Conservation (phyloP, 176 grass and related monocot genomes). For the Aegilops umbellulata region DNA sequence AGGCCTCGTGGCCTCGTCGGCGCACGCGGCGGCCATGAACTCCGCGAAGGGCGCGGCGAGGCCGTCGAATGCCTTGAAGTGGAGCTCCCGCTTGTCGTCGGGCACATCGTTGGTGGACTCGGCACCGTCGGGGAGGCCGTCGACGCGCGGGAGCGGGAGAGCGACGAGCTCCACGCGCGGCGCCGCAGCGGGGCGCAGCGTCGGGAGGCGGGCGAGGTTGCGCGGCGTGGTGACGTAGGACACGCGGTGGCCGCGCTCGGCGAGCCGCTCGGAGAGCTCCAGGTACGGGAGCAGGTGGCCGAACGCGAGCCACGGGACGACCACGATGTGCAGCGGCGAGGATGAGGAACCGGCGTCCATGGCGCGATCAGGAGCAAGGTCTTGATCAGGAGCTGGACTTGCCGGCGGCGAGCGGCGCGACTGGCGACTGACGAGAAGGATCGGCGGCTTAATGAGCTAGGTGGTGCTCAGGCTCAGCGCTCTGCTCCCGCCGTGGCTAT, state of each 20-base stretch:
- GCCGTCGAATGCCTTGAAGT: not conserved
- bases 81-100: not conserved
- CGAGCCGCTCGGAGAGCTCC: not conserved
- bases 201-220: not conserved
- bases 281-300: conserved; percentile 2
- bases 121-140: not conserved
- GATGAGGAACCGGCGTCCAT: not conserved
- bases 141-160: not conserved
- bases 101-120: not conserved
- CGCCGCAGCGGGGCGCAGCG: not conserved
- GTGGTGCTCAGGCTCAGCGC: too few relatives aligned
- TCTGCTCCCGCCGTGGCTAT: too few relatives aligned
- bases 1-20: not conserved
- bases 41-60: not conserved
- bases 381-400: too few relatives aligned
- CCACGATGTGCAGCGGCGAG: not conserved
- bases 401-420: too few relatives aligned
- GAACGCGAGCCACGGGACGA: not conserved
- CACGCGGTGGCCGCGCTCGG: not conserved
- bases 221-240: conserved; percentile 2
- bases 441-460: too few relatives aligned
- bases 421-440: too few relatives aligned
- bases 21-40: not conserved
- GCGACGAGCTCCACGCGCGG: not conserved
- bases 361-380: not conserved